These are phyloP conservation scores for Eucalyptus tenuipes DNA, from an alignment of 345 rosid genomes.

Conservation along the genomic window DNA sequence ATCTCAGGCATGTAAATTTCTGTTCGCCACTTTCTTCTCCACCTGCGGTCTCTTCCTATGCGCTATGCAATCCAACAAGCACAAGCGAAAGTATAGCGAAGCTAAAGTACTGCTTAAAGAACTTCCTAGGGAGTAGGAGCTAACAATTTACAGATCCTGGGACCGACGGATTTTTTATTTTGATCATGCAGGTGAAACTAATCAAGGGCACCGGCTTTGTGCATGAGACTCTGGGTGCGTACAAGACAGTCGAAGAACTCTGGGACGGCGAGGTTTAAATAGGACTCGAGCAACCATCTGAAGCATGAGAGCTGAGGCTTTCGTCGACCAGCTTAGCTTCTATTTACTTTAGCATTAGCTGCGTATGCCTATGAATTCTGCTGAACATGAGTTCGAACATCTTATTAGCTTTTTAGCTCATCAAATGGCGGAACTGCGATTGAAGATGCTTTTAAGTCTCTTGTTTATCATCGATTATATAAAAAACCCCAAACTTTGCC, in stretches of 20 bases:
- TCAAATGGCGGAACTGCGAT: background rate
- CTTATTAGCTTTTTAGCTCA: background rate
- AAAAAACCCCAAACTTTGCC: no score
- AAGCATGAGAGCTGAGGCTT: background rate
- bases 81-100: background rate
- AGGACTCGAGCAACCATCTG: background rate
- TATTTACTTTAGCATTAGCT: background rate
- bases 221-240: conserved; percentile 43
- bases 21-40: background rate
- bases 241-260: conserved; percentile 52
- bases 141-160: background rate
- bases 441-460: background rate
- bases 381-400: background rate
- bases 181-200: conserved; percentile 43
- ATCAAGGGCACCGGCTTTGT: conserved; percentile 39
- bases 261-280: conserved; percentile 87
- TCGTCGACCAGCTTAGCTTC: background rate
- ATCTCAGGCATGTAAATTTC: conserved; percentile 29
- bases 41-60: background rate
- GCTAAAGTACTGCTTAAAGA: background rate
- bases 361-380: background rate
- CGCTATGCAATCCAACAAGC: background rate
- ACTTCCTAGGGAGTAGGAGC: background rate
- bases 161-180: background rate
- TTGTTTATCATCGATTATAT: no score